phyloP scores from a whole-genome alignment of 345 rosid species.

The Cardamine resedifolia region DNA sequence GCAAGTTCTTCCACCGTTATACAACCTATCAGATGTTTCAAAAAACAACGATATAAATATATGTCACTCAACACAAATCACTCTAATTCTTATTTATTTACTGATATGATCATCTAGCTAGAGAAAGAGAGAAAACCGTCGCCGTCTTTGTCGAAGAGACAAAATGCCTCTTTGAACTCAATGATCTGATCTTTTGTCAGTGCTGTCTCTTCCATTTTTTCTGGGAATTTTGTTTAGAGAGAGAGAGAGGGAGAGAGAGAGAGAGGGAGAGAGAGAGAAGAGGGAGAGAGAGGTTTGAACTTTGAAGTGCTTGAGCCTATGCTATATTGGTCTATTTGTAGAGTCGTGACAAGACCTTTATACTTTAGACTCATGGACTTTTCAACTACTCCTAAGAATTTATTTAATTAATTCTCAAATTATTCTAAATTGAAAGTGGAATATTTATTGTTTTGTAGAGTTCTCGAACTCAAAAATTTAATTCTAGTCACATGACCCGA shows the following conservation, averaged over 20 bases:
- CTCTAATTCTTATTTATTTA: not conserved
- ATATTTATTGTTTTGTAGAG: not conserved
- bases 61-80: slow-evolving; percentile 2
- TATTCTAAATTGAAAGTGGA: not conserved
- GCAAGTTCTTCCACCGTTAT: slow-evolving; percentile 62
- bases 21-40: slow-evolving; percentile 47
- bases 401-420: not conserved
- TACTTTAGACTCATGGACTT: slow-evolving; percentile 26
- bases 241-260: not conserved
- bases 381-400: not conserved
- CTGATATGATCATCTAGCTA: not conserved
- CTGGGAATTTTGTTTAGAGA: not conserved
- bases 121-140: slow-evolving; percentile 51
- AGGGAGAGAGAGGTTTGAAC: not conserved
- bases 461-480: not conserved
- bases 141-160: slow-evolving; percentile 74
- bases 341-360: slow-evolving; percentile 27
- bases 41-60: not conserved
- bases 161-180: slow-evolving; percentile 69
- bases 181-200: slow-evolving; percentile 48
- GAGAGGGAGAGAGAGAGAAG: slow-evolving; percentile 1
- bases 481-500: slow-evolving; percentile 30
- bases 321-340: slow-evolving; percentile 26
- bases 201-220: slow-evolving; percentile 38
- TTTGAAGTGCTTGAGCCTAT: slow-evolving; percentile 15